phyloP scores from a whole-genome alignment of 116 monocot genomes.

The Cymodocea nodosa region DNA sequence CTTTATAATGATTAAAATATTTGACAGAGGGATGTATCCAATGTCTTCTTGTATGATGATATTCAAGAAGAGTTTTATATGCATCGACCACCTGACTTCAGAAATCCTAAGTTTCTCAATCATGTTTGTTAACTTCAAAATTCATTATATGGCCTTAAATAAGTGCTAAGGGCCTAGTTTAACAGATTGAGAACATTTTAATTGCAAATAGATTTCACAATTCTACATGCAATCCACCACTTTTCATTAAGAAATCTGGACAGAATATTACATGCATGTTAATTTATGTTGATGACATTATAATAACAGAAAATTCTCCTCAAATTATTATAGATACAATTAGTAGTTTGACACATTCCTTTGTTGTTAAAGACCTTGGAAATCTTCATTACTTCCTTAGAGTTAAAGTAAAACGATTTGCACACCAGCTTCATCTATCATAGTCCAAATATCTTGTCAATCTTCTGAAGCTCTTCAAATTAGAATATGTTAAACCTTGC shows the following conservation, averaged over 20 bases:
- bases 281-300: constrained; percentile 1
- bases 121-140: constrained; percentile 1
- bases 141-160: not conserved
- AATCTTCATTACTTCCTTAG: too few relatives aligned
- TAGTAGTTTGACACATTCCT: too few relatives aligned
- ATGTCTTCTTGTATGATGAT: constrained; percentile 2
- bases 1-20: not conserved
- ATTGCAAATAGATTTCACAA: not conserved
- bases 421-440: too few relatives aligned
- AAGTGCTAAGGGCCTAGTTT: constrained; percentile 1
- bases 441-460: too few relatives aligned
- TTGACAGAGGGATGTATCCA: not conserved
- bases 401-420: too few relatives aligned
- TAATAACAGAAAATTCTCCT: not conserved
- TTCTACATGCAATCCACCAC: not conserved
- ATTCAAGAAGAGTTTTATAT: not conserved
- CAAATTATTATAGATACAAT: too few relatives aligned
- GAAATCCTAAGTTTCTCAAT: not conserved
- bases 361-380: too few relatives aligned
- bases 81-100: not conserved
- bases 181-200: not conserved
- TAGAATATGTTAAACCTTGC: too few relatives aligned
- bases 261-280: not conserved
- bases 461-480: too few relatives aligned
- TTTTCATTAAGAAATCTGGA: not conserved